Evolutionary conservation across 495 filamentous ascomycete genomes (phyloP).

Genomic region (Neurospora sp.): DNA sequence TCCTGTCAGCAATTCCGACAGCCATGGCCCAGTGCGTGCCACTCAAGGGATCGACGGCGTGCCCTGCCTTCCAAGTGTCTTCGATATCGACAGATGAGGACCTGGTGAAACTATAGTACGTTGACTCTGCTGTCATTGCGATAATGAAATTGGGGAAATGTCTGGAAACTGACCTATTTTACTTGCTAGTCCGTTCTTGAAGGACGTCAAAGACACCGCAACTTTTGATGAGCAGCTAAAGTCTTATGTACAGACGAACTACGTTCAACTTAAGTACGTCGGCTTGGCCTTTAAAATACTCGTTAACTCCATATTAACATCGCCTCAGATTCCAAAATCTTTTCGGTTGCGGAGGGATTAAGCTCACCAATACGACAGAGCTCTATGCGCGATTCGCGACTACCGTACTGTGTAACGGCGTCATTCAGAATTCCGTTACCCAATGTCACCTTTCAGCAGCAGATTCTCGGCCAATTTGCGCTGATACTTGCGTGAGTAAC

Average conservation of each 20-base stretch:
- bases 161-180: conserved; percentile 8
- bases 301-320: conserved; percentile 2
- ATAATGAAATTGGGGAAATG: neutral
- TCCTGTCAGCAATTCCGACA: conserved; percentile 12
- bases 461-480: conserved; percentile 71
- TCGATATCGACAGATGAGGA: conserved; percentile 66
- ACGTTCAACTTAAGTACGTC: conserved; percentile 64
- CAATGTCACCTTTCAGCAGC: conserved; percentile 54
- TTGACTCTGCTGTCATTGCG: conserved; percentile 11
- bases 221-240: conserved; percentile 71
- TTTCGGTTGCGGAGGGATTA: conserved; percentile 73
- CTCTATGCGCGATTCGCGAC: conserved; percentile 92
- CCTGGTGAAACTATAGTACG: conserved; percentile 68
- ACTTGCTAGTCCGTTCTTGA: conserved; percentile 67
- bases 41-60: conserved; percentile 66
- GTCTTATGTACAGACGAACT: conserved; percentile 63
- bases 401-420: conserved; percentile 86
- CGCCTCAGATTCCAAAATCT: conserved; percentile 54
- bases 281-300: neutral
- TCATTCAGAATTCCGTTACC: conserved; percentile 83
- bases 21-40: conserved; percentile 57
- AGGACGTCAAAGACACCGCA: conserved; percentile 62
- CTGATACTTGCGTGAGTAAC: conserved; percentile 72
- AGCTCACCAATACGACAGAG: conserved; percentile 68
- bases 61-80: conserved; percentile 72